Evolutionary conservation across 306 rosid genomes (phyloP), one percentile per base, ranked within the genome.

Genomic region (Vicia villosa): DNA sequence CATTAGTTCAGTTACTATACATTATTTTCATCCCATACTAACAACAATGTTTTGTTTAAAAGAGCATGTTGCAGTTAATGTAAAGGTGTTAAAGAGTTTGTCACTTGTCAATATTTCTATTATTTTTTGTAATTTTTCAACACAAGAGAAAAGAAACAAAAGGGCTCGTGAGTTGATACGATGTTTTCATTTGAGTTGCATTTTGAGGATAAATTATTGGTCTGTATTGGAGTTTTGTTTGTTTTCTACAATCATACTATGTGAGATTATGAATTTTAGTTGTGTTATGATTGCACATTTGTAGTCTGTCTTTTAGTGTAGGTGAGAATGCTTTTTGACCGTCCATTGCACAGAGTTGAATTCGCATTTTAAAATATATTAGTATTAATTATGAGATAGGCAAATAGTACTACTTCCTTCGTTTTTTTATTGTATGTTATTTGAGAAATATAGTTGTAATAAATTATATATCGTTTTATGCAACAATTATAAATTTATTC

Each of bases 251-350:
- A 50, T 19, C 26, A 5, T 22, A n/a, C n/a, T n/a, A n/a, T n/a
- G n/a, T n/a, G n/a, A n/a, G n/a, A n/a, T n/a, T n/a, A n/a, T n/a
- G n/a, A n/a, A n/a, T n/a, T n/a, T n/a, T n/a, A n/a, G n/a, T n/a
- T n/a, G n/a, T n/a, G n/a, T n/a, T n/a, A n/a, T 51, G 58, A 51
- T 51, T 51, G 58, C 58, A 51, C 20, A 10, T 51, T 51, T 51
- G 14, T 6, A 10, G 8, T 51, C 30, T 20, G 30, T 51, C 30
- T 9, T 51, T 51, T 51, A 19, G 28, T 51, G 28, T 19, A 50
- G 14, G 58, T 51, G 20, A 4, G n/a, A 51, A 51, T 1, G 20
- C 19, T 51, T 51, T 7, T 49, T 49, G 56, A 49, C 56, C 56
- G 56, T 49, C 56, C 24, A 10, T 47, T 38, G 42, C 42, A 38